A percentile compares a stretch with the other conserved stretches of the same genome.
Conservation (phyloP, 139 green algal genomes). For the Medakamo hakoo region DNA sequence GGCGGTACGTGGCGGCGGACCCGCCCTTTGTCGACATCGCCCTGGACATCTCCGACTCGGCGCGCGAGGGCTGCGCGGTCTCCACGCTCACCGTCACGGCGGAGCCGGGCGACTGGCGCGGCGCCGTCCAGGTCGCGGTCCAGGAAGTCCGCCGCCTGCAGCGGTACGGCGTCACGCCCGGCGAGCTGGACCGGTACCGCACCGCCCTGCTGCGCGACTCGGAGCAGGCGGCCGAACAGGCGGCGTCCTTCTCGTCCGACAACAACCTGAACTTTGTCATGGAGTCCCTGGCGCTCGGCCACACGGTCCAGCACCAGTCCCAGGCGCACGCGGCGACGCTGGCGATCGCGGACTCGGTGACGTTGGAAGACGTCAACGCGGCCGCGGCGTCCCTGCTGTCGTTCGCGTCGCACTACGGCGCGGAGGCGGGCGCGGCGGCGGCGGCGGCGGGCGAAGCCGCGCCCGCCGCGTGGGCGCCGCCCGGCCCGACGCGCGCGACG, state of each 20-base stretch:
- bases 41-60: constrained; percentile 77
- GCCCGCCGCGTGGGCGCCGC: constrained; percentile 19
- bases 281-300: constrained; percentile 83
- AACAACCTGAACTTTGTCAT: constrained; percentile 98
- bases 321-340: constrained; percentile 42
- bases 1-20: constrained; percentile 34
- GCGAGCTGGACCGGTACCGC: constrained; percentile 81
- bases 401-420: constrained; percentile 75
- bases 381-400: constrained; percentile 62
- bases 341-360: constrained; percentile 49
- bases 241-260: constrained; percentile 57
- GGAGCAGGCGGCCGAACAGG: constrained; percentile 70
- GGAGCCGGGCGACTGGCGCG: constrained; percentile 77
- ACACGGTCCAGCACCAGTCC: constrained; percentile 64
- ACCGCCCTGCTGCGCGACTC: constrained; percentile 73
- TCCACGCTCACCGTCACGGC: constrained; percentile 81
- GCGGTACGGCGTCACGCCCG: constrained; percentile 65
- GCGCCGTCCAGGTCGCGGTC: constrained; percentile 37
- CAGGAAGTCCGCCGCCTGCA: constrained; percentile 80
- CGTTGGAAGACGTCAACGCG: constrained; percentile 62
- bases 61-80: constrained; percentile 84
- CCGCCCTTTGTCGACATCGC: constrained; percentile 75
- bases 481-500: constrained; percentile 47
- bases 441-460: constrained; percentile 22
- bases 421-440: constrained; percentile 22